Evolutionary conservation across 257 asterid species (phyloP).

Genomic region (Nicotiana tomentosiformis): DNA sequence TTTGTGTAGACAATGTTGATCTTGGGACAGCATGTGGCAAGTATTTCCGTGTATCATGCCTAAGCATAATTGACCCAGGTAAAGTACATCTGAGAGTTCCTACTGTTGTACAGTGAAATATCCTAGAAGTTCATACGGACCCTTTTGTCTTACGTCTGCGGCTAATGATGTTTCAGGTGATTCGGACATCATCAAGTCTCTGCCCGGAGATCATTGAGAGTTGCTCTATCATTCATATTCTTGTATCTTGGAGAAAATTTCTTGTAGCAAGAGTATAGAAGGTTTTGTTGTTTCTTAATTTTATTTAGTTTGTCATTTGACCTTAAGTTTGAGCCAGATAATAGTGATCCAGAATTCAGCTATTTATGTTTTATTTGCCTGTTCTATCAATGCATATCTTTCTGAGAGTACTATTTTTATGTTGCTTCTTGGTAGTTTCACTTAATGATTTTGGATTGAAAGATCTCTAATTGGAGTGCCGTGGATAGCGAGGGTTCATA

Average conservation of each 20-base stretch:
- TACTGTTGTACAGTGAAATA: neutral
- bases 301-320: neutral
- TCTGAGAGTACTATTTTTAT: neutral
- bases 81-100: neutral
- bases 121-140: neutral
- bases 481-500: neutral
- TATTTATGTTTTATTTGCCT: neutral
- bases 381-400: neutral
- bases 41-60: slow-evolving; percentile 39
- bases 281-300: neutral
- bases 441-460: neutral
- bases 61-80: slow-evolving; percentile 48
- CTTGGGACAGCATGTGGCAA: slow-evolving; percentile 45
- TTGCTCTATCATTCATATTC: neutral
- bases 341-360: neutral
- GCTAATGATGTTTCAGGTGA: slow-evolving; percentile 25
- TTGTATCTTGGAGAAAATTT: neutral
- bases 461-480: neutral
- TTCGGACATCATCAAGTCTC: slow-evolving; percentile 44
- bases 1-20: slow-evolving; percentile 33
- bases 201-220: slow-evolving; percentile 36
- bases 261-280: neutral
- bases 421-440: neutral
- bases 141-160: neutral
- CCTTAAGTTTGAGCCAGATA: neutral